Conservation (phyloP, 306 rosid species). For the Echinosophora koreensis region DNA sequence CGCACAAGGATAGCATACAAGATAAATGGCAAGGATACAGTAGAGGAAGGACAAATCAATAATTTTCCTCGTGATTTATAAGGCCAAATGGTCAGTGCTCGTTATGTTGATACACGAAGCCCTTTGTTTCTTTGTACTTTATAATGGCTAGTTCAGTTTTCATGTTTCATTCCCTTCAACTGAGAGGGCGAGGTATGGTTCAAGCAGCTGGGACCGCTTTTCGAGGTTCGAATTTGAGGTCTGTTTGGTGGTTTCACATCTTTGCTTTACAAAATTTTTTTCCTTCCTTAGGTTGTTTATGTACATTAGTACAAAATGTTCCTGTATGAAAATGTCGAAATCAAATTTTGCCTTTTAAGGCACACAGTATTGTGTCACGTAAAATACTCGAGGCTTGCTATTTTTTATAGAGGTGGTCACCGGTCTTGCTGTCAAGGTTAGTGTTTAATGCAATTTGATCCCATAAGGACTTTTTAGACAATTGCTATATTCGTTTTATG, state of each 20-base stretch:
- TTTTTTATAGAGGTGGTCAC: slow-evolving; percentile 33
- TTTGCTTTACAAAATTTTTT: not conserved
- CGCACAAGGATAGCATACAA: slow-evolving; percentile 93
- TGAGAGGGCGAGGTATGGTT: slow-evolving; percentile 42
- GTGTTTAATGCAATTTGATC: slow-evolving; percentile 40
- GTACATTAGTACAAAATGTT: slow-evolving; percentile 60
- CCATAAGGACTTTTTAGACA: slow-evolving; percentile 25
- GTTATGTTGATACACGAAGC: slow-evolving; percentile 50
- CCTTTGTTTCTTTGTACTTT: slow-evolving; percentile 35
- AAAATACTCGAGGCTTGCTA: slow-evolving; percentile 46
- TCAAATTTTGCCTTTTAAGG: slow-evolving; percentile 60
- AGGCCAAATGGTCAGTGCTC: slow-evolving; percentile 51
- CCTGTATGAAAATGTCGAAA: slow-evolving; percentile 55
- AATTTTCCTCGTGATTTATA: slow-evolving; percentile 86
- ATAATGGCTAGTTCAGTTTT: slow-evolving; percentile 46
- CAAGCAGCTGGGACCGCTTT: slow-evolving; percentile 54
- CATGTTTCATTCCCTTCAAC: slow-evolving; percentile 48
- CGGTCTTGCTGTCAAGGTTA: slow-evolving; percentile 41
- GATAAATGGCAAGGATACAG: slow-evolving; percentile 75
- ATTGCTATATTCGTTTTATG: slow-evolving; percentile 49
- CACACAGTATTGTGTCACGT: slow-evolving; percentile 47
- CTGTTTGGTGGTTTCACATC: slow-evolving; percentile 49
- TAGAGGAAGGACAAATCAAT: slow-evolving; percentile 93
- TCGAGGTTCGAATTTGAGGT: slow-evolving; percentile 50
- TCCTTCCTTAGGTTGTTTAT: slow-evolving; percentile 44